Percentiles rank a stretch among this genome's conserved stretches.
These are phyloP conservation scores for Cladosporium austrohemisphaericum DNA, from an alignment of 2,329 filamentous ascomycete genomes.

Conservation along the genomic window DNA sequence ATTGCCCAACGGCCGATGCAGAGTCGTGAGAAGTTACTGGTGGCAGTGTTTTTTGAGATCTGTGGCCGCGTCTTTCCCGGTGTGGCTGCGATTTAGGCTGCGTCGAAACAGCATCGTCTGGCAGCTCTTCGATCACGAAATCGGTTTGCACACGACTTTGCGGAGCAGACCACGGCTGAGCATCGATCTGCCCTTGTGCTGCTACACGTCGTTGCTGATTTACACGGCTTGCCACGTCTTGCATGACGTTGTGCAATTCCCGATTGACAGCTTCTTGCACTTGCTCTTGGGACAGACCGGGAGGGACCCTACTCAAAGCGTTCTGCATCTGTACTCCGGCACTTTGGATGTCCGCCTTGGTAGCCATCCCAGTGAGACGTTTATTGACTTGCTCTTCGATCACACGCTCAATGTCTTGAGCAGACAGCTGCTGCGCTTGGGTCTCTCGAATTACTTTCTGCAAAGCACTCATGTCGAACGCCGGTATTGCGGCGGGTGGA, in stretches of 20 bases:
- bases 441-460: slow-evolving; percentile 16
- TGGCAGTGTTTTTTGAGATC: background rate
- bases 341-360: slow-evolving; percentile 16
- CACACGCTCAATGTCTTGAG: slow-evolving; percentile 14
- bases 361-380: slow-evolving; percentile 16
- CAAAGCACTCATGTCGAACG: slow-evolving; percentile 15
- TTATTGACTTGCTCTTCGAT: slow-evolving; percentile 14
- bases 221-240: slow-evolving; percentile 1
- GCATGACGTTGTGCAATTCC: slow-evolving; percentile 15
- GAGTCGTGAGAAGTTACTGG: no score
- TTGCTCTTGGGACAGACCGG: slow-evolving; percentile 7
- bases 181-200: background rate
- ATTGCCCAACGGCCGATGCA: no score
- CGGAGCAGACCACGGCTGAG: background rate
- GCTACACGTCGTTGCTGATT: background rate
- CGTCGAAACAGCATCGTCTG: background rate
- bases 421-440: slow-evolving; percentile 6
- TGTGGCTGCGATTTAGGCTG: background rate
- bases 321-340: slow-evolving; percentile 15
- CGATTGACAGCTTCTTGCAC: slow-evolving; percentile 15
- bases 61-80: background rate
- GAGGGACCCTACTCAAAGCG: slow-evolving; percentile 12
- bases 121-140: slow-evolving; percentile 9
- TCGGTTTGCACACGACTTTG: slow-evolving; percentile 1
- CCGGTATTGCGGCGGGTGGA: background rate